Base-by-base conservation (phyloP, 1,284 basidiomycete species). In the Schizophyllum commune region DNA sequence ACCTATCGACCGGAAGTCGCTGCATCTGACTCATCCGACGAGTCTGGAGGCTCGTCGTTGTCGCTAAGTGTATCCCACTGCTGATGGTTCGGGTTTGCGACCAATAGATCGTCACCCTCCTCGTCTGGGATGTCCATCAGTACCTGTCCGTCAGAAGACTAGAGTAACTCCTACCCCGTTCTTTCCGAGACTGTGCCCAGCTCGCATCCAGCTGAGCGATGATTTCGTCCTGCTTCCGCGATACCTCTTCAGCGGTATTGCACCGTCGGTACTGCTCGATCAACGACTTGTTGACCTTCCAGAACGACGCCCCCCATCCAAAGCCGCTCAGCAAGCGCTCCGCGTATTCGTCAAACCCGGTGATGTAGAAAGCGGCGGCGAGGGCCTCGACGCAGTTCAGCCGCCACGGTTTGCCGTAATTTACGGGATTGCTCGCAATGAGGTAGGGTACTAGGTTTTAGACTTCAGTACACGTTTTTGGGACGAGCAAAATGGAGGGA, bases 351-450 rank as follows among this genome's bases (percentile, higher is more conserved):
- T 89, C 82, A 65, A 94, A 92, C 0, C 94, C 93, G 0, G 91
- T 91, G 68, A 97, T 91, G 71, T 92, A 96, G 68, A 98, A 95
- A 0, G 92, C 89, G 0, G 94, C 95, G 0, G 95, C 94, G 1
- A 96, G 82, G 0, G 96, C 96, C 73, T 97, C 95, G 21, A 92
- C 94, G 64, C 94, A 96, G 70, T 92, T 96, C 55, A 96, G 75
- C 52, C 89, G 78, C 92, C 92, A 94, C 2, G 94, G 95, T 71
- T 94, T 94, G 20, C 96, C 96, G 67, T 97, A 98, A 73, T 98
- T 97, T 33, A 94, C 92, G 0, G 93, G 94, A 71, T 98, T 98
- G 0, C 92, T 91, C 0, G 95, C 95, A 57, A 97, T 75, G 33
- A 98, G 83, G 72, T 96, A 97, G 0, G 95, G 95, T 32, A 98